Conservation (phyloP, 129 eudicot genomes). For the Pulicaria dysenterica region DNA sequence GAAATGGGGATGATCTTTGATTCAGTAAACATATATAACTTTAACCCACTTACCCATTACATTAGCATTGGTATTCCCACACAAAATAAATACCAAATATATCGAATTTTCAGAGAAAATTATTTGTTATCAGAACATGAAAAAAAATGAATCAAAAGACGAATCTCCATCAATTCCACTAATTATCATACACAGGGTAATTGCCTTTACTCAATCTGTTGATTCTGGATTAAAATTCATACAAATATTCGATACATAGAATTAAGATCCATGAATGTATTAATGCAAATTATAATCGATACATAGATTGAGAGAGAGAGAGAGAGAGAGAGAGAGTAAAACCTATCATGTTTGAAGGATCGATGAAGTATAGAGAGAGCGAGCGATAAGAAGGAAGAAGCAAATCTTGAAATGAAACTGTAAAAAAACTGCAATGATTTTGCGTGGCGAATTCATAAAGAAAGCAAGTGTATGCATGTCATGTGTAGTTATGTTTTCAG, state of each 20-base stretch:
- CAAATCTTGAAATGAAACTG: slow-evolving; percentile 17
- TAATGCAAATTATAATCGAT: background rate
- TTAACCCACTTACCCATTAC: slow-evolving; percentile 4
- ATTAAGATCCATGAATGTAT: slow-evolving; percentile 16
- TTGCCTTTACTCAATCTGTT: background rate
- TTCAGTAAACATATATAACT: slow-evolving; percentile 16
- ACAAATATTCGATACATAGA: slow-evolving; percentile 1
- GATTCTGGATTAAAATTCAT: slow-evolving; percentile 15
- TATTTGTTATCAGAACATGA: no score
- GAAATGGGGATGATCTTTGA: slow-evolving; percentile 11
- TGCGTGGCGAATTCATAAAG: slow-evolving; percentile 5
- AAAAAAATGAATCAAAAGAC: background rate
- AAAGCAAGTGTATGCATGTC: slow-evolving; percentile 7
- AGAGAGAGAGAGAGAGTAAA: background rate
- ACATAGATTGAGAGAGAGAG: background rate
- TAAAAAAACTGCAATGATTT: slow-evolving; percentile 21
- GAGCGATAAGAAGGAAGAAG: slow-evolving; percentile 17
- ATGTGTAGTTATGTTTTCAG: background rate
- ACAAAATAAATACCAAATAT: background rate
- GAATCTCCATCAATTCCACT: background rate
- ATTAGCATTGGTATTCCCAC: background rate
- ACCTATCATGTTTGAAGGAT: slow-evolving; percentile 36
- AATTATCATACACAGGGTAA: background rate
- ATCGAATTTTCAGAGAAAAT: background rate
- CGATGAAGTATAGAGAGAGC: slow-evolving; percentile 18